A percentile compares a stretch with the other conserved stretches of the same genome.
These are phyloP conservation scores for Epicoccum sorghinum DNA, from an alignment of 2,329 filamentous ascomycete species.

Conservation along the genomic window DNA sequence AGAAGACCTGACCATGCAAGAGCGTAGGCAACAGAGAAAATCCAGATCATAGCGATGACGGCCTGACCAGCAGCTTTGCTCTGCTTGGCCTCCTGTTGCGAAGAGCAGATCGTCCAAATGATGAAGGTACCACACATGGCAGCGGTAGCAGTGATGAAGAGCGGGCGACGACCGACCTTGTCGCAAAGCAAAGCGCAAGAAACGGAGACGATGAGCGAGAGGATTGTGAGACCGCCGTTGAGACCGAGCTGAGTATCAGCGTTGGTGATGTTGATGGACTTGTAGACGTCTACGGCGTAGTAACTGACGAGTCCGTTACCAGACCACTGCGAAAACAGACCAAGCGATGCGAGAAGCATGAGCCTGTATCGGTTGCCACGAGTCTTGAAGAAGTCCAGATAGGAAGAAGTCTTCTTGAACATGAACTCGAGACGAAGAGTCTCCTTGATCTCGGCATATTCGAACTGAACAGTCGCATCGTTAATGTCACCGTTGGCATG, in stretches of 20 bases:
- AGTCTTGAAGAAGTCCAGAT: conserved; percentile 35
- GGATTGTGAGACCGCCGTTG: conserved; percentile 64
- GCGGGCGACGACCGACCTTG: conserved; percentile 57
- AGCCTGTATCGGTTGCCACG: conserved; percentile 48
- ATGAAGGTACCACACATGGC: conserved; percentile 46
- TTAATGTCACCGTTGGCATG: conserved; percentile 54
- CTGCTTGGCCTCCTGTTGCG: conserved; percentile 58
- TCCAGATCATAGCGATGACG: conserved; percentile 59
- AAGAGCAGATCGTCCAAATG: conserved; percentile 49
- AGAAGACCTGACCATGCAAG: conserved; percentile 65
- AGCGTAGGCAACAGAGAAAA: conserved; percentile 60
- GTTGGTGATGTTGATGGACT: conserved; percentile 64
- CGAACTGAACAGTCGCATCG: conserved; percentile 19
- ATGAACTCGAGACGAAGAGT: conserved; percentile 17
- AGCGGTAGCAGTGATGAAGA: conserved; percentile 56
- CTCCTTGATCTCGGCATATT: conserved; percentile 20
- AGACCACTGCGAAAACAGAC: conserved; percentile 48
- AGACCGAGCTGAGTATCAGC: conserved; percentile 47
- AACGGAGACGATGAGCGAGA: conserved; percentile 65
- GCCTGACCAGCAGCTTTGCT: conserved; percentile 51
- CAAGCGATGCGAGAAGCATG: conserved; percentile 46
- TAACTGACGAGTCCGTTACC: conserved; percentile 50
- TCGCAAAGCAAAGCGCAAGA: conserved; percentile 62
- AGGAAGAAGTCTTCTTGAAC: conserved; percentile 25
- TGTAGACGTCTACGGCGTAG: conserved; percentile 57